Evolutionary conservation across 2,329 filamentous ascomycete species (phyloP).

Genomic region (Trematosphaeria pertusa): DNA sequence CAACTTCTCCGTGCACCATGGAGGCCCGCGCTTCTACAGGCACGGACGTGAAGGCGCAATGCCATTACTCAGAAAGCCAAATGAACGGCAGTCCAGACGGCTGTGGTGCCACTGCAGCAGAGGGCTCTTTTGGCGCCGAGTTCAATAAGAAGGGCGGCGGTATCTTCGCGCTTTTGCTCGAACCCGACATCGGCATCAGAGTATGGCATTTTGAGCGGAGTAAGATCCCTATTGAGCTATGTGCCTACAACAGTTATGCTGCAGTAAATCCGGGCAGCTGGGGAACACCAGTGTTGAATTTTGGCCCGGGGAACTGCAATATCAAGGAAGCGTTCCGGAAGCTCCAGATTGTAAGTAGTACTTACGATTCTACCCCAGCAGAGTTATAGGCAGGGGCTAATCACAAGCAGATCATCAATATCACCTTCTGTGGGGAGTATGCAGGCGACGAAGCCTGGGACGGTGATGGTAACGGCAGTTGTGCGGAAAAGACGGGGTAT

Average conservation of each 20-base stretch:
- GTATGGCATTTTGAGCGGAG: constrained; percentile 61
- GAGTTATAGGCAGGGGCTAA: neutral
- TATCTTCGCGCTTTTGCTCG: constrained; percentile 59
- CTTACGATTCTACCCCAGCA: neutral
- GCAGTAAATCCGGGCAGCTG: constrained; percentile 57
- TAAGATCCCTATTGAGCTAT: constrained; percentile 55
- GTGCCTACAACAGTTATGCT: constrained; percentile 40
- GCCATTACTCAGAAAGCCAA: constrained; percentile 14
- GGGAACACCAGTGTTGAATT: constrained; percentile 39
- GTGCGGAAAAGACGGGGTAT: constrained; percentile 50
- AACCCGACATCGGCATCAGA: constrained; percentile 53
- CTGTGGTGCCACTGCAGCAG: constrained; percentile 17
- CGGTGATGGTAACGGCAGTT: constrained; percentile 12
- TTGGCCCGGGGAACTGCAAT: constrained; percentile 41
- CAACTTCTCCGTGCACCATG: constrained; percentile 6
- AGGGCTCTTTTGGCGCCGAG: constrained; percentile 22
- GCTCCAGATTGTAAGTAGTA: constrained; percentile 23
- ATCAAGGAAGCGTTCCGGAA: constrained; percentile 52
- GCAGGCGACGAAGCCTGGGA: constrained; percentile 58
- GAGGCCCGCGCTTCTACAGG: too few species aligned
- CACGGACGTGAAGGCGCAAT: too few species aligned
- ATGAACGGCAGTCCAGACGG: too few species aligned
- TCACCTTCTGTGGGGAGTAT: constrained; percentile 55
- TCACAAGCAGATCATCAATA: constrained; percentile 49
- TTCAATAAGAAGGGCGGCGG: constrained; percentile 54